Evolutionary conservation across 441 rosid genomes (phyloP), one percentile per base, ranked within the genome.

Genomic region (Euphorbia celastroides): DNA sequence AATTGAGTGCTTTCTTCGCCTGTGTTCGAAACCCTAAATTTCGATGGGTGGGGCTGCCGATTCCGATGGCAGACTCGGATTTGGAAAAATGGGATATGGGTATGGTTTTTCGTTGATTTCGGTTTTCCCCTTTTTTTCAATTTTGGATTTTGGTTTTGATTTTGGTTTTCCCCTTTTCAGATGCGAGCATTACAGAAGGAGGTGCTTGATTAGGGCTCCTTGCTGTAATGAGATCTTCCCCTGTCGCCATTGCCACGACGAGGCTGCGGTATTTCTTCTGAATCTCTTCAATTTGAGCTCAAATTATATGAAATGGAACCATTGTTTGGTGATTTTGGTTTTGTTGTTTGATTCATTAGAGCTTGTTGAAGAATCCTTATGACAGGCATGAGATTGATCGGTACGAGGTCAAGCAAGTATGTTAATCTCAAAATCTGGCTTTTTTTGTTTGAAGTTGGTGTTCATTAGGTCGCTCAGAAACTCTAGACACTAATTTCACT

Each of bases 221-320:
- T 93, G 97, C 66, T 93, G 99, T 84, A 89, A 91, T 76, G 97
- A 91, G 88, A 81, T 89, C 75, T 93, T 82, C 72, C 57, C 79
- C 63, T 93, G 99, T 79, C 96, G 99, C 68, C 99, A 91, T 83
- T 93, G 99, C 75, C 99, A 93, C 82, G 88, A 91, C 72, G 97
- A 91, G 78, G 85, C 84, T 55, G 70, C 83, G 76, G 99, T 93
- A 87, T 26, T 31, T 16, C 52, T 16, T 32, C 11, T 46, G 5
- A 20, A n/a, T 32, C 66, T 48, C 56, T 22, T 32, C 55, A 57
- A 67, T 74, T 36, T 64, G 68, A 64, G 44, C 5, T 41, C 54
- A 17, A 48, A 17, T 17, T 48, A 3, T 6, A 2, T 44, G 13
- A 19, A 44, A 44, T 10, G 2, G 17, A 5, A 44, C 23, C 16